phyloP scores from a whole-genome alignment of 345 rosid species.

The Balakata baccata region DNA sequence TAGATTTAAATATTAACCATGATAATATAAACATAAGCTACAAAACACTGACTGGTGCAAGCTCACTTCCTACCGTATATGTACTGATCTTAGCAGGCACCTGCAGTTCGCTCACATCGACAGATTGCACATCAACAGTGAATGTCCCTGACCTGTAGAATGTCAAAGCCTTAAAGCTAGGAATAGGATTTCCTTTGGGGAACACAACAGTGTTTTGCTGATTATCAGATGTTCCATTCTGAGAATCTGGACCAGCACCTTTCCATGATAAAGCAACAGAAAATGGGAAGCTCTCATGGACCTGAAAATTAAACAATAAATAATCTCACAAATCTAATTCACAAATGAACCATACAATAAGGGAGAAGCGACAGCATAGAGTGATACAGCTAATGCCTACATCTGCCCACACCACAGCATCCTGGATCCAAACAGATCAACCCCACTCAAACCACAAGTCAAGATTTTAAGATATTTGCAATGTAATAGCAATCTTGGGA shows the following conservation, averaged over 20 bases:
- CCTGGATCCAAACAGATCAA: background rate
- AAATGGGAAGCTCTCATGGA: slow-evolving; percentile 73
- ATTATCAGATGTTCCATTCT: slow-evolving; percentile 58
- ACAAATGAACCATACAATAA: background rate
- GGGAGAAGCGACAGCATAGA: background rate
- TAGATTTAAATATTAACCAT: background rate
- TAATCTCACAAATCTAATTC: background rate
- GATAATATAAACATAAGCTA: background rate
- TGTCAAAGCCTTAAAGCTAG: slow-evolving; percentile 80
- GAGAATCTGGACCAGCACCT: slow-evolving; percentile 58
- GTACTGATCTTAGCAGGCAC: slow-evolving; percentile 75
- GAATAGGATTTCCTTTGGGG: slow-evolving; percentile 77
- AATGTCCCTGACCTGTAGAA: slow-evolving; percentile 77
- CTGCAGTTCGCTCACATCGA: slow-evolving; percentile 59
- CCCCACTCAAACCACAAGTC: background rate
- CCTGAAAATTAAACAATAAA: slow-evolving; percentile 37
- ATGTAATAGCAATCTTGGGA: background rate
- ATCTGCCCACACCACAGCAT: background rate
- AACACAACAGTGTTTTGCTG: slow-evolving; percentile 71
- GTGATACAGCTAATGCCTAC: too few species aligned
- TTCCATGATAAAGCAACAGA: slow-evolving; percentile 74
- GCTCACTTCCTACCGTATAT: slow-evolving; percentile 50
- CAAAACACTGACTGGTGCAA: background rate
- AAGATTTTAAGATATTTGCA: background rate
- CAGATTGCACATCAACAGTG: slow-evolving; percentile 68